phyloP scores from a whole-genome alignment of 768 basidiomycete species.

The Rhodotorula graminis region DNA sequence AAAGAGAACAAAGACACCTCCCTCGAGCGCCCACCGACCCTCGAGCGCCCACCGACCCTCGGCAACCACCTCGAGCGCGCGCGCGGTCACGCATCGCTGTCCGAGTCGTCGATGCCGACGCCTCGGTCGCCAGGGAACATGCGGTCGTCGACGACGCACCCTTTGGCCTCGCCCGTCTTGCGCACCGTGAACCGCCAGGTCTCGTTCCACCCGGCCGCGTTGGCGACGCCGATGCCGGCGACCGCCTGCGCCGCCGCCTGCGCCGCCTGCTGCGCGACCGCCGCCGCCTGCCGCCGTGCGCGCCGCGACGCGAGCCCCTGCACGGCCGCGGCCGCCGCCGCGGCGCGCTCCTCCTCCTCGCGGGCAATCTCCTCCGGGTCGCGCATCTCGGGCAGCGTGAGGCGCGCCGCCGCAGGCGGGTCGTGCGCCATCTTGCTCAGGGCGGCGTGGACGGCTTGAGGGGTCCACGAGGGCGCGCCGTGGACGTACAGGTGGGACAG shows the following conservation, averaged over 20 bases:
- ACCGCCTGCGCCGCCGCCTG: neutral
- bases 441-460: constrained; percentile 16
- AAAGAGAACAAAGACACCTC: no score
- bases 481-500: constrained; percentile 32
- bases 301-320: neutral
- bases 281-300: neutral
- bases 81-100: neutral
- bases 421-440: constrained; percentile 28
- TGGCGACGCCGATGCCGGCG: neutral
- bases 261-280: neutral
- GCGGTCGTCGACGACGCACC: constrained; percentile 17
- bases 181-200: constrained; percentile 33
- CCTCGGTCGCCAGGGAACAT: neutral
- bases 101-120: neutral
- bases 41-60: neutral
- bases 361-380: neutral
- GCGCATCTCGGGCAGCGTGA: constrained; percentile 36
- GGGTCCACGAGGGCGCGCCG: constrained; percentile 24
- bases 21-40: no score
- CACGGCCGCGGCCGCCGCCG: neutral
- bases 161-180: constrained; percentile 34
- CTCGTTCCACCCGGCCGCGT: constrained; percentile 17
- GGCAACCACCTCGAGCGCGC: no score
- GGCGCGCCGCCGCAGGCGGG: constrained; percentile 8
- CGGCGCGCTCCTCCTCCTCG: neutral